Base-by-base conservation (phyloP, 2,329 filamentous ascomycete genomes). In the Ophiosphaerella korrae region DNA sequence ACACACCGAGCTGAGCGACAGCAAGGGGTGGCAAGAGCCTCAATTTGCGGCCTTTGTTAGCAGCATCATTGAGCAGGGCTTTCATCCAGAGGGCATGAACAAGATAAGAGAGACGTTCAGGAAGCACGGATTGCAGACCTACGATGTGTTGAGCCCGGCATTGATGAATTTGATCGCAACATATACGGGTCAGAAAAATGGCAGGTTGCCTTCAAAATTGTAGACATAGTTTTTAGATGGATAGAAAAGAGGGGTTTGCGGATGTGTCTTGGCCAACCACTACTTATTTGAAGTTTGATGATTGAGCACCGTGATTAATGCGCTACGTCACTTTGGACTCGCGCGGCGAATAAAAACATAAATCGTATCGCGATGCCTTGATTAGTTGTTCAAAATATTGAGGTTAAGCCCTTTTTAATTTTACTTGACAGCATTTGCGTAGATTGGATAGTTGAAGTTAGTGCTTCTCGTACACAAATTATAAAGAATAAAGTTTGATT, bases 11-110 rank as follows among this genome's bases (percentile, higher is more conserved):
- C 74, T 89, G 38, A 82, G 80, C 14, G 74, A 80, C 43, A 71
- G 80, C 47, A 78, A 81, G 66, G 85, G 85, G n/a, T 88, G 86
- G 85, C 85, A 88, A 73, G 86, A 87, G 74, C 85, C 85, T 6
- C 85, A 88, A 64, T 89, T 88, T 58, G 86, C 86, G 2, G 86
- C 81, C 0, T 89, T 88, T 53, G 85, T 88, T 34, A 84, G 81
- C 32, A 85, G 81, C 48, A 83, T 88, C 51, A 87, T 88, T 52
- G 86, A 88, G 80, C 84, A 88, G 65, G 86, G 86, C 1, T 86
- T 83, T 60, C 71, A 80, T 40, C 82, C 85, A 0, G 67, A 74
- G 13, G 74, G 77, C 32, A 86, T 86, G 62, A 79, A 77, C 42
- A 79, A 76, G 14, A 81, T 88, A 3, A 77, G 86, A 36, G 58